phyloP scores from a whole-genome alignment of 768 basidiomycete species.

The Lanmaoa pseudosensibilis region DNA sequence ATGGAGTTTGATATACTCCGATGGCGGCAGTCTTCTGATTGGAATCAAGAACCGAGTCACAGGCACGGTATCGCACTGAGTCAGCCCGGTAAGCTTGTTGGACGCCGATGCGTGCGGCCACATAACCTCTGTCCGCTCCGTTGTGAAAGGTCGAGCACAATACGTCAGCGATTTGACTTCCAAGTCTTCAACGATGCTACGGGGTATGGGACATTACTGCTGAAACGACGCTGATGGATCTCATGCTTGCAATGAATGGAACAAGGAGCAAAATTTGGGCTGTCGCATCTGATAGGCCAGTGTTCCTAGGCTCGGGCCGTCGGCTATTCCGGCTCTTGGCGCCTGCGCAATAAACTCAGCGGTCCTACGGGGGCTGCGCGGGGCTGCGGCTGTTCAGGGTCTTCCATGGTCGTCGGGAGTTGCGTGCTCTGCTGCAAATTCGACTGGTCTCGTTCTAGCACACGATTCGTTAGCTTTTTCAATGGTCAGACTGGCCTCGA shows the following conservation, averaged over 20 bases:
- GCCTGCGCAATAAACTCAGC: too few species aligned
- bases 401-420: conserved; percentile 21
- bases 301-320: conserved; percentile 8
- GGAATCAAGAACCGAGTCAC: not conserved
- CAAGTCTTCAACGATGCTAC: not conserved
- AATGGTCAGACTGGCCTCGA: not conserved
- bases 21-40: conserved; percentile 4
- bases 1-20: too few species aligned
- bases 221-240: too few species aligned
- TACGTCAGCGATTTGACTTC: not conserved
- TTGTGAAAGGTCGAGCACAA: not conserved
- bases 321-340: conserved; percentile 5
- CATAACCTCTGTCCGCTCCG: not conserved
- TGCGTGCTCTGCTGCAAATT: not conserved
- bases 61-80: conserved; percentile 7
- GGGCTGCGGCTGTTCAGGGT: not conserved
- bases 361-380: not conserved
- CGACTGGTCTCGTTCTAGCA: not conserved
- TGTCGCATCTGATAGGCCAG: conserved; percentile 12
- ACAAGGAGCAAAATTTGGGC: not conserved
- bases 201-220: not conserved
- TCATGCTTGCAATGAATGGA: not conserved
- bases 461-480: not conserved
- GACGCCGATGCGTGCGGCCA: conserved; percentile 8
- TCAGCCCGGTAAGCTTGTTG: conserved; percentile 20